These are phyloP conservation scores for Helenozyma rhizophorensis DNA, from an alignment of 805 yeast species.

Conservation along the genomic window DNA sequence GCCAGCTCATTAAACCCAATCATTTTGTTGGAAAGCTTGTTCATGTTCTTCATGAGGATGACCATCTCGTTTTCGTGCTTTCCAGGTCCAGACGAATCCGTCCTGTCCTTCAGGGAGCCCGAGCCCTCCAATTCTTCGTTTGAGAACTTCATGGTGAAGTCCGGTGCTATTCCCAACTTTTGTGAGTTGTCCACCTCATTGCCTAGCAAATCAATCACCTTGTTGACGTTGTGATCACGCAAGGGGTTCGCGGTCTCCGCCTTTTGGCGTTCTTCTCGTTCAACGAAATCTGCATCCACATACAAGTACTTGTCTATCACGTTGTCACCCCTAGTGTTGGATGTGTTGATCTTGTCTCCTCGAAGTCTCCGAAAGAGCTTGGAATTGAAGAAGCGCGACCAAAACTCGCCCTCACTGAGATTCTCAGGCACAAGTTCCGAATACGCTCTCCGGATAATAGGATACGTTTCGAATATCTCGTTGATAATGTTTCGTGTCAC, in stretches of 20 bases:
- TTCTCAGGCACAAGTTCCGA: slow-evolving; percentile 82
- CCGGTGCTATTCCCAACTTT: slow-evolving; percentile 75
- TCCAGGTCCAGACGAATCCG: slow-evolving; percentile 5
- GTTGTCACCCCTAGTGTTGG: slow-evolving; percentile 76
- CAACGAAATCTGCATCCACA: slow-evolving; percentile 54
- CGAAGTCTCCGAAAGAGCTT: slow-evolving; percentile 80
- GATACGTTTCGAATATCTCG: slow-evolving; percentile 88
- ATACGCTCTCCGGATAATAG: slow-evolving; percentile 84
- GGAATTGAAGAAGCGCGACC: slow-evolving; percentile 94
- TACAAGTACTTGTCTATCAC: slow-evolving; percentile 80
- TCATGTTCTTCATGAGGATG: slow-evolving; percentile 81
- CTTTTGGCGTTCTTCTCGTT: slow-evolving; percentile 29
- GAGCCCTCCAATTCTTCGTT: slow-evolving; percentile 34
- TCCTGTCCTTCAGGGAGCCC: slow-evolving; percentile 2
- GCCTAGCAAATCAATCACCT: slow-evolving; percentile 73
- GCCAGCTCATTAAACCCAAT: slow-evolving; percentile 37
- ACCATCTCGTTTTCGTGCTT: slow-evolving; percentile 56
- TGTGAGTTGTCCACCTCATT: slow-evolving; percentile 79
- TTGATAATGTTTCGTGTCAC: slow-evolving; percentile 87
- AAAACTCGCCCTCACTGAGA: slow-evolving; percentile 84
- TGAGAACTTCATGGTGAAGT: slow-evolving; percentile 75
- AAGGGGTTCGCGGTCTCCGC: slow-evolving; percentile 40
- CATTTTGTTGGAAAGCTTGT: slow-evolving; percentile 79
- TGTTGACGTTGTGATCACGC: slow-evolving; percentile 48
- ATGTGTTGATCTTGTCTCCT: slow-evolving; percentile 74